A percentile compares a stretch with the other conserved stretches of the same genome.
Evolutionary conservation across 164 flowering plant species (phyloP).

Genomic region (Dillenia suffruticosa): DNA sequence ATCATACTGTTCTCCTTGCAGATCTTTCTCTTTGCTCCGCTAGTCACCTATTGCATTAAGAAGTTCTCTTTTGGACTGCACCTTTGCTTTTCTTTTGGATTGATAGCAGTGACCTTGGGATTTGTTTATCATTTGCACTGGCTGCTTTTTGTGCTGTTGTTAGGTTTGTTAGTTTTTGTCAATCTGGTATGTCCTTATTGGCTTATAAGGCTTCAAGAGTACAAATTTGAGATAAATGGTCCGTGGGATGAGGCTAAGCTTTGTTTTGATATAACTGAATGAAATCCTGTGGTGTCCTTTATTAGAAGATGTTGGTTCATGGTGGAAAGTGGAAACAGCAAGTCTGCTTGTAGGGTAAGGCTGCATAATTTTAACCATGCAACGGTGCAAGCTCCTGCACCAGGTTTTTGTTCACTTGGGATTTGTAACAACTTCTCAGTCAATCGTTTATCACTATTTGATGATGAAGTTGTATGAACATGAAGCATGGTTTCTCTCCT

Average conservation of each 20-base stretch:
- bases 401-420: no score
- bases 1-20: conserved; percentile 86
- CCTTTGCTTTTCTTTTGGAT: conserved; percentile 55
- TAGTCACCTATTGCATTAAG: conserved; percentile 71
- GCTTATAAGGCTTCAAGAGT: conserved; percentile 83
- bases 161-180: conserved; percentile 58
- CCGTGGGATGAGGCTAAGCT: conserved; percentile 99
- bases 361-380: no score
- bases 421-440: no score
- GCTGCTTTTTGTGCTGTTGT: conserved; percentile 48
- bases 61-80: conserved; percentile 68
- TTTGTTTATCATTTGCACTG: conserved; percentile 49
- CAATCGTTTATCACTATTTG: no score
- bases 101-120: conserved; percentile 51
- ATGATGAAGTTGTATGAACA: no score
- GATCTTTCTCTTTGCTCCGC: conserved; percentile 89
- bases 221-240: conserved; percentile 98
- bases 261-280: conserved; percentile 85
- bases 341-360: no score
- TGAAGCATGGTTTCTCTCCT: no score
- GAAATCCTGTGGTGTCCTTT: conserved; percentile 8
- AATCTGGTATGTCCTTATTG: conserved; percentile 85
- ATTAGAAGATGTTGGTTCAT: no score
- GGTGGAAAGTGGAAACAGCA: no score
- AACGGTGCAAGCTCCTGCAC: no score